Percentiles rank a stretch among this genome's conserved stretches.
Evolutionary conservation across 768 basidiomycete species (phyloP).

Genomic region (Kwoniella heveanensis): DNA sequence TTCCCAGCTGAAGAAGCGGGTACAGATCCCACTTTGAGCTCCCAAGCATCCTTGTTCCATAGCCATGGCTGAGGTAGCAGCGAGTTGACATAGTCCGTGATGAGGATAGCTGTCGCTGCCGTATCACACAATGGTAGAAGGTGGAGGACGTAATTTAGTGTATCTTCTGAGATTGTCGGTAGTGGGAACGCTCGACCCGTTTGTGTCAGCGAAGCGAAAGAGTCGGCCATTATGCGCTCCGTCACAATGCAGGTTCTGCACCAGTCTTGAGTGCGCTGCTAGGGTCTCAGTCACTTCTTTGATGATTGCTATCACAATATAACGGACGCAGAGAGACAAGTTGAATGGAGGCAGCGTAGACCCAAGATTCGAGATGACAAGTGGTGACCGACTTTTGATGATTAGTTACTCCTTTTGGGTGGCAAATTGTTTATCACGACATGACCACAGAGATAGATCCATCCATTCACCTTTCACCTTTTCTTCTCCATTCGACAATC

Average conservation of each 20-base stretch:
- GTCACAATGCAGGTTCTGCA: no score
- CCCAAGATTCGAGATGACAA: no score
- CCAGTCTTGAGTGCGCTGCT: no score
- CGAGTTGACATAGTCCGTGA: slow-evolving; percentile 63
- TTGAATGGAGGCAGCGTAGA: no score
- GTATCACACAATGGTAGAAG: slow-evolving; percentile 59
- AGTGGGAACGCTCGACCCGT: slow-evolving; percentile 57
- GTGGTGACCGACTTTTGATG: neutral
- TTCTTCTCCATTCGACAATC: neutral
- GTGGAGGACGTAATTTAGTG: slow-evolving; percentile 74
- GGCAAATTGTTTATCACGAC: slow-evolving; percentile 23
- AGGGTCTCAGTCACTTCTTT: no score
- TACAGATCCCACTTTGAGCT: slow-evolving; percentile 36
- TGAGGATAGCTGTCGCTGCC: slow-evolving; percentile 62
- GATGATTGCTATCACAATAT: no score
- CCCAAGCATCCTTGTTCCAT: slow-evolving; percentile 56
- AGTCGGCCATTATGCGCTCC: slow-evolving; percentile 14
- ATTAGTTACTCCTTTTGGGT: slow-evolving; percentile 15
- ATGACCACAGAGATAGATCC: no score
- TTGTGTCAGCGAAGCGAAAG: slow-evolving; percentile 30
- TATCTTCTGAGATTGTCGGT: slow-evolving; percentile 82
- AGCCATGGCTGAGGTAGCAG: slow-evolving; percentile 59
- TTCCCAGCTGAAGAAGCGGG: neutral
- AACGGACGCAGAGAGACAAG: no score
- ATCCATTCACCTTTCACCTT: no score